Conservation (phyloP, 2,329 filamentous ascomycete genomes). For the Exophiala lecanii-corni region DNA sequence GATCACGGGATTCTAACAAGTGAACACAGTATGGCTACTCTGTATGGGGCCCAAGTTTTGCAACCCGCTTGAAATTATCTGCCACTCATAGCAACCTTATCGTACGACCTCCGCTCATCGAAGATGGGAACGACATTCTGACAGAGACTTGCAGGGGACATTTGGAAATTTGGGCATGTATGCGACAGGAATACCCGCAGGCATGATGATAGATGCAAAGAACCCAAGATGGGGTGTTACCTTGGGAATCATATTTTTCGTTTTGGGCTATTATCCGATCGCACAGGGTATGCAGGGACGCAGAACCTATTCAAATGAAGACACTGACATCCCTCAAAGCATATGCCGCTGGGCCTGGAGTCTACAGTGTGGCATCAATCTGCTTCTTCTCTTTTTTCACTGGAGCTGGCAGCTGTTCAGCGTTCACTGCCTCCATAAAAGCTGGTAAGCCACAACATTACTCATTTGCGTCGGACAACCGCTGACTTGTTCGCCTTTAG, state of each 20-base stretch:
- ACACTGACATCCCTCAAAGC: slow-evolving; percentile 46
- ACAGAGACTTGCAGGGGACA: slow-evolving; percentile 51
- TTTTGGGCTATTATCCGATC: slow-evolving; percentile 79
- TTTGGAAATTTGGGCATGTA: slow-evolving; percentile 78
- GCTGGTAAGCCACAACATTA: slow-evolving; percentile 41
- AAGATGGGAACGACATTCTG: too few relatives aligned
- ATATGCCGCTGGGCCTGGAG: slow-evolving; percentile 63
- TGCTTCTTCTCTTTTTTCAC: slow-evolving; percentile 83
- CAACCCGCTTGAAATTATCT: slow-evolving; percentile 76
- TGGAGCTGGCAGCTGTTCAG: slow-evolving; percentile 82
- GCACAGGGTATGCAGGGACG: slow-evolving; percentile 43
- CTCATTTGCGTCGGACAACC: neutral
- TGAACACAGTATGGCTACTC: slow-evolving; percentile 83
- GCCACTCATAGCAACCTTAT: slow-evolving; percentile 93
- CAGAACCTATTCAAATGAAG: slow-evolving; percentile 15
- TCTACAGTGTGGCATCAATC: slow-evolving; percentile 53
- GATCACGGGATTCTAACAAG: slow-evolving; percentile 7
- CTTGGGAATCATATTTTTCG: slow-evolving; percentile 67
- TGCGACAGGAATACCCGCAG: slow-evolving; percentile 79
- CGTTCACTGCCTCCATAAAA: slow-evolving; percentile 87
- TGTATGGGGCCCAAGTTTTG: slow-evolving; percentile 95
- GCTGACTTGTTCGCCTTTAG: slow-evolving; percentile 39
- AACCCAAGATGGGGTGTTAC: slow-evolving; percentile 77
- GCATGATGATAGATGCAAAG: slow-evolving; percentile 76
- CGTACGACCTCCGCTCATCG: slow-evolving; percentile 47